Percentiles rank a stretch among this genome's conserved stretches.
These are phyloP conservation scores for Coemansia sp. DNA, from an alignment of 192 early-diverging fungal species.

Conservation along the genomic window DNA sequence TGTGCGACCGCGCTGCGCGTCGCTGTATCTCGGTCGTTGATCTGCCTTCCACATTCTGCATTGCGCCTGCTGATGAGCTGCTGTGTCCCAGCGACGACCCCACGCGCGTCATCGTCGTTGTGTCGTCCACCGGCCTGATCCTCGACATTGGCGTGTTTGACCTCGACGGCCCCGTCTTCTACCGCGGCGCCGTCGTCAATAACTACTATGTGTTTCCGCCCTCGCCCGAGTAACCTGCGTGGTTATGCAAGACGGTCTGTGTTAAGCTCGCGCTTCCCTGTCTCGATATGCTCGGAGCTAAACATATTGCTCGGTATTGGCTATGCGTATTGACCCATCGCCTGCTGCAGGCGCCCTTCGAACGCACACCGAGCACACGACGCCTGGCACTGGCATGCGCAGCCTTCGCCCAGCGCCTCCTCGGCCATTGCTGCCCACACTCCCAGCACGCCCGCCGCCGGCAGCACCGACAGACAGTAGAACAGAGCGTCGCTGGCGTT, in stretches of 20 bases:
- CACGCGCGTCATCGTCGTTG: constrained; percentile 40
- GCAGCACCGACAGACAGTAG: constrained; percentile 46
- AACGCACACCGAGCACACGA: background rate
- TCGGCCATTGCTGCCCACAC: constrained; percentile 33
- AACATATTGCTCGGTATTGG: background rate
- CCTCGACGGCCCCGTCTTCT: constrained; percentile 41
- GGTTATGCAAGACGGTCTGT: constrained; percentile 10
- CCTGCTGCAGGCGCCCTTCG: constrained; percentile 6
- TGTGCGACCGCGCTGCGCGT: constrained; percentile 12
- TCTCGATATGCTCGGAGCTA: background rate
- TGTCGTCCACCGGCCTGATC: constrained; percentile 29
- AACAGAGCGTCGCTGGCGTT: constrained; percentile 49
- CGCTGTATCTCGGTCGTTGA: constrained; percentile 36
- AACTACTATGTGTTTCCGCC: constrained; percentile 20
- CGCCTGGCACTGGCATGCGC: constrained; percentile 6
- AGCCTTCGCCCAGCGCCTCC: constrained; percentile 5
- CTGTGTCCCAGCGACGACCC: constrained; percentile 46
- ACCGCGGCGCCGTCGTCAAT: constrained; percentile 28
- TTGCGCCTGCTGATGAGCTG: constrained; percentile 42
- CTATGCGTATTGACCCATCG: background rate
- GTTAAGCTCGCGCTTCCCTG: background rate
- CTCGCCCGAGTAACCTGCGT: constrained; percentile 6
- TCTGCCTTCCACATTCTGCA: constrained; percentile 45
- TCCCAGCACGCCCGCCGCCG: constrained; percentile 17
- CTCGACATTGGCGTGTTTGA: constrained; percentile 44